Evolutionary conservation across 208 protist species (phyloP), one percentile per base, ranked within the genome.

Genomic region (Trypanosomatidae sp.): DNA sequence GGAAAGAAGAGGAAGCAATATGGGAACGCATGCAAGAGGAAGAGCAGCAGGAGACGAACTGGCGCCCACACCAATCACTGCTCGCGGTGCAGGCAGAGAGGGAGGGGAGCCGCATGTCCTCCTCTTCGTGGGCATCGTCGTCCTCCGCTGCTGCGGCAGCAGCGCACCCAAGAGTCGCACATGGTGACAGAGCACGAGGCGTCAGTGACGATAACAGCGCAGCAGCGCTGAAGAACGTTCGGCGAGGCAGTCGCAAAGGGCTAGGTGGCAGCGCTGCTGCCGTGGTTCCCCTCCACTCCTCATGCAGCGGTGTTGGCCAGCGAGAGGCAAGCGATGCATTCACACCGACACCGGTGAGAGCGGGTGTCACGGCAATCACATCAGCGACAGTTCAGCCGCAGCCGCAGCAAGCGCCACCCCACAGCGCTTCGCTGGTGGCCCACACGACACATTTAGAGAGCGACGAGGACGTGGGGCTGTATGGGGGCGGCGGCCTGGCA

Each of bases 1-100:
- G 82, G 87, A 50, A 50, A 17, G 74, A 69, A 28, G 87, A 89
- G 66, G 79, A 88, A 53, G 65, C 55, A 8, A 76, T 64, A 17
- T 83, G 83, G 83, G 80, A 3, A 64, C 62, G 50, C 64, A 47
- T 65, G 41, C 19, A 65, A 25, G 60, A 53, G 55, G 65, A 70
- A 10, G 66, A 75, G 53, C 36, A 25, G 60, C 36, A 46, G 66
- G 72, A 44, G 62, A 73, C 46, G 6, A 8, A 43, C 33, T 15
- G 15, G 30, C 13, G 30, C 22, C 36, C 9, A 47, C 17, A 44
- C 19, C 39, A 2, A 44, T 22, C 36, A 39, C 19, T 25, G 39
- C 22, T 10, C 22, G 25, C 49, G 64, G 13, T 19, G 39, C 41
- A 47, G 60, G 25, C 19, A 15, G 58, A 62, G 53, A 30, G 62